Evolutionary conservation across 345 rosid genomes (phyloP).

Genomic region (Aquilaria yunnanensis): DNA sequence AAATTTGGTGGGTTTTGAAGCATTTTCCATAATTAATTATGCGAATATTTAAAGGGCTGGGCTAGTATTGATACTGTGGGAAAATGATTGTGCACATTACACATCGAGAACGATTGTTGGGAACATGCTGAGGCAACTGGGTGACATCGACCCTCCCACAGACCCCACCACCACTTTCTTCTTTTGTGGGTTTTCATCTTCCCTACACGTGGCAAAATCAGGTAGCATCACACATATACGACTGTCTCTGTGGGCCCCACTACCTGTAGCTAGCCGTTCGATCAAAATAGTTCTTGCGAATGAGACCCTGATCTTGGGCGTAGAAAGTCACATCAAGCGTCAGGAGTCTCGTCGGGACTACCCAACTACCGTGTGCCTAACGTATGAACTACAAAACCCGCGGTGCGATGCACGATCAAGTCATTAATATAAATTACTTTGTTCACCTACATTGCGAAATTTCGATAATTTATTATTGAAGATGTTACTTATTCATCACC

Average conservation of each 20-base stretch:
- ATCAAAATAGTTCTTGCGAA: background rate
- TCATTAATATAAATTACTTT: no score
- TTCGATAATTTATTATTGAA: no score
- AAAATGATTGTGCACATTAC: constrained; percentile 21
- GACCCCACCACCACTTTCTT: background rate
- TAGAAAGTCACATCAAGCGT: background rate
- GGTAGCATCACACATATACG: background rate
- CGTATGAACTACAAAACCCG: constrained; percentile 10
- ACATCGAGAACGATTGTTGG: constrained; percentile 16
- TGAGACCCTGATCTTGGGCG: constrained; percentile 5
- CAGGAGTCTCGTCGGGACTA: background rate
- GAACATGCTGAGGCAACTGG: constrained; percentile 7
- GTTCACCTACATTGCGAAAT: no score
- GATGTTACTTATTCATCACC: no score
- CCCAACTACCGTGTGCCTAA: constrained; percentile 21
- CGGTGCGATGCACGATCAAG: constrained; percentile 7
- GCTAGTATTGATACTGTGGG: background rate
- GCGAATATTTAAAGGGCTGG: no score
- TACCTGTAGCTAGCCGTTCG: background rate
- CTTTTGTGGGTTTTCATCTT: background rate
- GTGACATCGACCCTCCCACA: constrained; percentile 12
- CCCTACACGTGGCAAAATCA: constrained; percentile 10
- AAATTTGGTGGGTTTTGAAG: no score
- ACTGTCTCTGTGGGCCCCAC: background rate
- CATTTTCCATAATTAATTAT: no score